Evolutionary conservation across 768 basidiomycete genomes (phyloP).

Genomic region (Hygrocybe coccinea): DNA sequence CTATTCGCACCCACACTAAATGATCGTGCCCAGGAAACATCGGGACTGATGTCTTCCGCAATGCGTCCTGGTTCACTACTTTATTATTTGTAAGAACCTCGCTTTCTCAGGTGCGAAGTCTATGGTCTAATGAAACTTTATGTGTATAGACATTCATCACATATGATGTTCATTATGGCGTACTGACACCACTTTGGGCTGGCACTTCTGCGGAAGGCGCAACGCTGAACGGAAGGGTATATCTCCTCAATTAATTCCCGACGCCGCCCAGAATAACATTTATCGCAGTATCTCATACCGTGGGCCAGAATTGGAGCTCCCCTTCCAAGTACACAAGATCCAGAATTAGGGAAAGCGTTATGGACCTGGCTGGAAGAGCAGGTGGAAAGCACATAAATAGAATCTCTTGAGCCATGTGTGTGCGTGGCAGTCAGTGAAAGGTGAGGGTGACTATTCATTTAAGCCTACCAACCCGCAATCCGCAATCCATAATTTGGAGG

Average conservation of each 20-base stretch:
- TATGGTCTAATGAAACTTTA: slow-evolving; percentile 13
- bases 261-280: no score
- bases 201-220: slow-evolving; percentile 41
- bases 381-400: slow-evolving; percentile 17
- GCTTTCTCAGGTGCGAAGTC: background rate
- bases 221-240: slow-evolving; percentile 43
- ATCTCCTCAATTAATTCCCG: no score
- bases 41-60: slow-evolving; percentile 27
- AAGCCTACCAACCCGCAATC: no score
- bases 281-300: slow-evolving; percentile 41
- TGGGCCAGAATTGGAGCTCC: slow-evolving; percentile 36
- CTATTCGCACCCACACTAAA: background rate
- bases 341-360: slow-evolving; percentile 30
- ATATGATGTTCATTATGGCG: slow-evolving; percentile 36
- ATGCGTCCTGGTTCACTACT: slow-evolving; percentile 14
- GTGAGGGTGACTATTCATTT: no score
- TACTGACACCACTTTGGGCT: slow-evolving; percentile 47
- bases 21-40: slow-evolving; percentile 28
- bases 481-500: no score
- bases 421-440: no score
- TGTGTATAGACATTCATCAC: no score
- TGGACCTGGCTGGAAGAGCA: slow-evolving; percentile 46
- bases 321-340: slow-evolving; percentile 22
- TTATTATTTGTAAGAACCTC: slow-evolving; percentile 16
- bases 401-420: no score